phyloP scores from a whole-genome alignment of 2,329 filamentous ascomycete genomes.

The Pseudogymnoascus sp. region DNA sequence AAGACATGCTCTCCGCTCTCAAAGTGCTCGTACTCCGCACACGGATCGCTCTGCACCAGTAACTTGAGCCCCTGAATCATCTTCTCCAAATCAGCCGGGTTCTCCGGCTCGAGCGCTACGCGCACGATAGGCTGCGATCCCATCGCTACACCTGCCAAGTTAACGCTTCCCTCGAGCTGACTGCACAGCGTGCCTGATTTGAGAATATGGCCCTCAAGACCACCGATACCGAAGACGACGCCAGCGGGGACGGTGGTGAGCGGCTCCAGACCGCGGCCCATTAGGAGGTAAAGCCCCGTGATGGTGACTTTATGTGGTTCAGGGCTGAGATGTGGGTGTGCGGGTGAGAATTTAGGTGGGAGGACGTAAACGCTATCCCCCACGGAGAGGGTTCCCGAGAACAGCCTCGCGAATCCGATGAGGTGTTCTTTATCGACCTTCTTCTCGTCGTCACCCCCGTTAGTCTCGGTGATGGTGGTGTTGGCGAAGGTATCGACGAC shows the following conservation, averaged over 20 bases:
- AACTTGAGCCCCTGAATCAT: slow-evolving; percentile 85
- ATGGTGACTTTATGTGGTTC: slow-evolving; percentile 76
- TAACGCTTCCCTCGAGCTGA: slow-evolving; percentile 74
- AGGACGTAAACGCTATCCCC: slow-evolving; percentile 88
- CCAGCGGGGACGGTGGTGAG: slow-evolving; percentile 81
- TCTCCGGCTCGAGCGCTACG: slow-evolving; percentile 87
- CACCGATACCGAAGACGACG: slow-evolving; percentile 89
- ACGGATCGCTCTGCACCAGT: slow-evolving; percentile 90
- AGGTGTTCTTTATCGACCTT: slow-evolving; percentile 73
- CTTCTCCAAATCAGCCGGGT: slow-evolving; percentile 83
- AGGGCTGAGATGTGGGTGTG: slow-evolving; percentile 60
- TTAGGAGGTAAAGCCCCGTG: slow-evolving; percentile 84
- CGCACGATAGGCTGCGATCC: slow-evolving; percentile 85
- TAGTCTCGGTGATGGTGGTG: slow-evolving; percentile 50
- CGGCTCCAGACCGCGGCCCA: slow-evolving; percentile 82
- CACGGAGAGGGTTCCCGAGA: slow-evolving; percentile 80
- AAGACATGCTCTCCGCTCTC: slow-evolving; percentile 92
- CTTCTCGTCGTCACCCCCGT: slow-evolving; percentile 41
- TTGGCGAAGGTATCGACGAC: slow-evolving; percentile 44
- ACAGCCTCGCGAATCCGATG: slow-evolving; percentile 89
- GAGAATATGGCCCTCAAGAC: slow-evolving; percentile 84
- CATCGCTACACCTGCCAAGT: slow-evolving; percentile 77
- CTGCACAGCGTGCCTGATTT: slow-evolving; percentile 94
- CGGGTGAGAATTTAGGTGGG: slow-evolving; percentile 85
- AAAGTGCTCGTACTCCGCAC: slow-evolving; percentile 90